Base-by-base conservation (phyloP, 2,329 filamentous ascomycete species). In the Ambrosiella cleistominuta region DNA sequence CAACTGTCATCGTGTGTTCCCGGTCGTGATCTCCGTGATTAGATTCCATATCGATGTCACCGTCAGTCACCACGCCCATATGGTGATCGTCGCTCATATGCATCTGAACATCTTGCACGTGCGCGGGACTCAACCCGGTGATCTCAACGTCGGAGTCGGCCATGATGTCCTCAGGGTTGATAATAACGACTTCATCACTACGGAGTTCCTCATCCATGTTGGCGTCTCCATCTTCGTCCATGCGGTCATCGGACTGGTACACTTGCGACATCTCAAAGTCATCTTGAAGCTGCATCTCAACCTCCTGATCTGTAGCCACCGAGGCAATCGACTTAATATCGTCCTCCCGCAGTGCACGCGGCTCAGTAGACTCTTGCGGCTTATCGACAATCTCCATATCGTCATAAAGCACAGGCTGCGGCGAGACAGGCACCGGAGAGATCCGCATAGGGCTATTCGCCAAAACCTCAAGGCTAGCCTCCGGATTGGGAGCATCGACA, bases 261-360 rank as follows among this genome's bases (percentile, higher is more conserved):
- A 54, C 50, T 36, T 60, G 51, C 1, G 51, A 19, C 52, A 60
- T 55, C n/a, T 60, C 59, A 51, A 56, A 55, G 45, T 60, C 59
- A n/a, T 60, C 55, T 13, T 57, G 58, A 15, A 60, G 39, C 40
- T 60, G 58, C 58, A 60, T 60, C 50, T 57, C 58, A 52, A 60
- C 50, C 37, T 60, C 58, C 12, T 60, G 54, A 40, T 60, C 58
- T 35, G 58, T 60, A 35, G 42, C 42, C 13, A 57, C 50, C 12
- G 58, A 60, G 8, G 58, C 17, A 54, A 50, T 42, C 3, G 58
- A 60, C 50, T 57, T 53, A 17, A 54, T 49, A 19, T 60, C 58
- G 15, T 60, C 58, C n/a, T 60, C 54, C 7, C 13, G 38, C 5
- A 38, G 37, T n/a, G 36, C 9, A 7, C 40, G 7, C 5, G 12